Conservation (phyloP, 305 asterid species). For the Vinca major region DNA sequence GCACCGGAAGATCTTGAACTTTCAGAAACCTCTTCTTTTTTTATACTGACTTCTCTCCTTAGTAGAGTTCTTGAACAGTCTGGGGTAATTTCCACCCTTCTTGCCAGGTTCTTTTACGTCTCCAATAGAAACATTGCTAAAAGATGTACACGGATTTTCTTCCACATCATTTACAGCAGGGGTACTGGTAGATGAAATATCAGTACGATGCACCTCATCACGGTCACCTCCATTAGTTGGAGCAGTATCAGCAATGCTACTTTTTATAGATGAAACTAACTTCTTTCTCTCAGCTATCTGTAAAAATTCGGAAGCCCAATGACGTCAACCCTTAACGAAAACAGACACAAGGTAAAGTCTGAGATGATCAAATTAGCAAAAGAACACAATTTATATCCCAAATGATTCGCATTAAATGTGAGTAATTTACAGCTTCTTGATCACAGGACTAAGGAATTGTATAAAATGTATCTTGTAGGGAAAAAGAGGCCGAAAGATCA, state of each 20-base stretch:
- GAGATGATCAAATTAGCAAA: no score
- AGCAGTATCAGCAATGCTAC: conserved; percentile 34
- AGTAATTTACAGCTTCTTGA: background rate
- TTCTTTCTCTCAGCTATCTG: conserved; percentile 87
- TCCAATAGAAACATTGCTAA: conserved; percentile 22
- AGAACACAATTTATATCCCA: background rate
- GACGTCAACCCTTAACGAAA: background rate
- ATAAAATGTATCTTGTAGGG: background rate
- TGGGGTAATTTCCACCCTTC: conserved; percentile 24
- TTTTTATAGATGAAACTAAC: conserved; percentile 60
- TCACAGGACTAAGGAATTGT: no score
- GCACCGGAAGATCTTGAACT: conserved; percentile 25
- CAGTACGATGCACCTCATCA: conserved; percentile 15
- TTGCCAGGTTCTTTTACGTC: conserved; percentile 31
- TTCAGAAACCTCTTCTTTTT: conserved; percentile 22
- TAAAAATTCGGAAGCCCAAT: conserved; percentile 8
- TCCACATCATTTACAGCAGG: conserved; percentile 14
- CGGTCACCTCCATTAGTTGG: conserved; percentile 25
- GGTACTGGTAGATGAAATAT: conserved; percentile 7
- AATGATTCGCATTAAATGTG: background rate
- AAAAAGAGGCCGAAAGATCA: background rate
- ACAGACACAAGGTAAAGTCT: background rate
- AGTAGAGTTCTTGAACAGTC: conserved; percentile 20
- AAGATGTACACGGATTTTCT: conserved; percentile 20
- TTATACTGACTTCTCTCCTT: conserved; percentile 21